phyloP scores from a whole-genome alignment of 345 rosid genomes.

The Alliaria petiolata region DNA sequence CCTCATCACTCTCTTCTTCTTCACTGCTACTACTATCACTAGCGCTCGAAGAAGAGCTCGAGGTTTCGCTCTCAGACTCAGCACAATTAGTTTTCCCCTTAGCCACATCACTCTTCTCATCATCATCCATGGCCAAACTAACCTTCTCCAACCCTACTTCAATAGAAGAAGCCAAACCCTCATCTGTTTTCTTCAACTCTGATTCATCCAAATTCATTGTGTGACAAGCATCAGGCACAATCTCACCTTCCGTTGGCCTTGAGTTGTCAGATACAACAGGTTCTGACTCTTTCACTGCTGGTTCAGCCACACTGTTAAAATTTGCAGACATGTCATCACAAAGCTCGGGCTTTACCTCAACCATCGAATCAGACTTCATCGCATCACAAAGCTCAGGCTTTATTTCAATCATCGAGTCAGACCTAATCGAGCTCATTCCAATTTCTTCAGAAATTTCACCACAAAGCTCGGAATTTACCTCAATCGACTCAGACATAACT shows the following conservation, averaged over 20 bases:
- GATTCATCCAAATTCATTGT: conserved; percentile 35
- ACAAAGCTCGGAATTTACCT: conserved; percentile 13
- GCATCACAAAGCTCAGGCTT: no score
- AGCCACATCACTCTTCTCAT: conserved; percentile 13
- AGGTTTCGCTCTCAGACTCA: conserved; percentile 44
- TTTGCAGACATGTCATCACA: conserved; percentile 5
- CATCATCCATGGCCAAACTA: conserved; percentile 38
- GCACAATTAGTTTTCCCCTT: conserved; percentile 29
- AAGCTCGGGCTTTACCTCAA: conserved; percentile 16
- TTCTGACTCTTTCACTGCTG: conserved; percentile 4
- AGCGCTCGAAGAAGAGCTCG: conserved; percentile 42
- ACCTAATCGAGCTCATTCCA: background rate
- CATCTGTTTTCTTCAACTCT: conserved; percentile 30
- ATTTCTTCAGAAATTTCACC: background rate
- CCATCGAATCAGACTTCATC: no score
- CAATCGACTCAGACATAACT: conserved; percentile 15
- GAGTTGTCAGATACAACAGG: conserved; percentile 1
- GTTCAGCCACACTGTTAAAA: conserved; percentile 4
- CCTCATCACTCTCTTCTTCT: conserved; percentile 29
- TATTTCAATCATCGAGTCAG: conserved; percentile 20
- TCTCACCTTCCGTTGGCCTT: conserved; percentile 13
- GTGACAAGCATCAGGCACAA: background rate
- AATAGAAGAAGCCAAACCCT: conserved; percentile 36
- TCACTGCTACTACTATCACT: conserved; percentile 32
- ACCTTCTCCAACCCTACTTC: conserved; percentile 49